A percentile compares a stretch with the other conserved stretches of the same genome.
These are phyloP conservation scores for Fraxinus paxiana DNA, from an alignment of 305 asterid species.

Conservation along the genomic window DNA sequence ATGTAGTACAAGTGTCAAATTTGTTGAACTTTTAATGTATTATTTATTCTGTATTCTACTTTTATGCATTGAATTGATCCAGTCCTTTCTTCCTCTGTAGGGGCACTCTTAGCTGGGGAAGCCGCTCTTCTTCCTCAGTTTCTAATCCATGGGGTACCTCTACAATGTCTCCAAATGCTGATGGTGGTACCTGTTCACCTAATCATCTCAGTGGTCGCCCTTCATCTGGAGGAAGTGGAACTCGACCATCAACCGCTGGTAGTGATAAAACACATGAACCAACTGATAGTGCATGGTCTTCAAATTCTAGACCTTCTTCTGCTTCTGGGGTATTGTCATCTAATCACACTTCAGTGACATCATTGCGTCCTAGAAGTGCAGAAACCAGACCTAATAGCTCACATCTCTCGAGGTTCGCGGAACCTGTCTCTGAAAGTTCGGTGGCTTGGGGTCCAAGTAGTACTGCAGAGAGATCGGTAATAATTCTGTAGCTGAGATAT, in stretches of 20 bases:
- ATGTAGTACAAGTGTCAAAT: neutral
- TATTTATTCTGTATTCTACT: neutral
- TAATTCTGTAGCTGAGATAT: constrained; percentile 17
- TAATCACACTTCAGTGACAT: constrained; percentile 58
- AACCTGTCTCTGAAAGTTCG: constrained; percentile 54
- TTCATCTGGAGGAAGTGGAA: constrained; percentile 93
- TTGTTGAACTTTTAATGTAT: neutral
- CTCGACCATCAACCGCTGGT: constrained; percentile 90
- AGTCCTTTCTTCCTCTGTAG: constrained; percentile 36
- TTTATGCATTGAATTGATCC: constrained; percentile 25
- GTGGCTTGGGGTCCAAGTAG: constrained; percentile 57
- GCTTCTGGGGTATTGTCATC: constrained; percentile 84
- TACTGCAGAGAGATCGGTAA: constrained; percentile 72
- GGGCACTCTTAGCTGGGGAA: constrained; percentile 96
- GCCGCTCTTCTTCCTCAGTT: constrained; percentile 71
- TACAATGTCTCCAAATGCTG: constrained; percentile 66
- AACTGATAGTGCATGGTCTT: constrained; percentile 60
- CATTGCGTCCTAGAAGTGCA: constrained; percentile 86
- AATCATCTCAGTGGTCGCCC: constrained; percentile 75
- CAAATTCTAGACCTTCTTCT: constrained; percentile 91
- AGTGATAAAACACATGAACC: constrained; percentile 74
- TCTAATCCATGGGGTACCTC: constrained; percentile 87
- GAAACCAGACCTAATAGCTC: constrained; percentile 92
- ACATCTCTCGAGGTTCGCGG: constrained; percentile 86
- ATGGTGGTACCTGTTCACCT: constrained; percentile 69